Evolutionary conservation across 2,329 filamentous ascomycete species (phyloP), one percentile per base, ranked within the genome.

Genomic region (Sclerotinia spermophila): DNA sequence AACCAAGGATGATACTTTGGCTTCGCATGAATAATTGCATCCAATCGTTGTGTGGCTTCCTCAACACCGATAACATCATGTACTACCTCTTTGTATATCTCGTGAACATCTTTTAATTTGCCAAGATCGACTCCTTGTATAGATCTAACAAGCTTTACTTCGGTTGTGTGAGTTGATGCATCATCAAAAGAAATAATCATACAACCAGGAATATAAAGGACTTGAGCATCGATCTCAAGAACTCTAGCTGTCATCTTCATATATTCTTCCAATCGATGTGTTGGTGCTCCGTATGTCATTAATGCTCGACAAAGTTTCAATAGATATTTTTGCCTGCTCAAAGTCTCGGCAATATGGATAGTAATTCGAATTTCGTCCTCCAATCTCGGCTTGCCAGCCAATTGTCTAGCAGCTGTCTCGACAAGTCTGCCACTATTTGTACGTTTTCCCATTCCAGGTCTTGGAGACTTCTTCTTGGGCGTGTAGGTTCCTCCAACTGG

Each of bases 161-260:
- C 91, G n/a, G 90, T 90, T 0, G 92, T 94, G 77, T 94, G 91
- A 0, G 91, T 92, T 0, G 83, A 82, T 7, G 82, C 81, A 80
- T 95, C 92, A 77, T 92, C 94, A 77, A 97, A 97, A 6, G 93
- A 95, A 78, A 97, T 91, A 70, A 97, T 92, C 94, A 97, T 97
- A 78, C 92, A 96, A 0, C 92, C 92, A 0, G 94, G 94, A 42
- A 97, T 88, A 79, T 97, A 97, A 33, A 97, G 82, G 76, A 96
- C 97, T 77, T 97, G 93, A 8, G 91, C 91, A 74, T 97, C 92
- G 24, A 97, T 94, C 80, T 94, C 92, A 51, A 97, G 86, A 2
- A 96, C 92, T n/a, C 92, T 87, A 1, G 94, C 90, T 13, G 92
- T 94, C 92, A 95, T 96, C 73, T 87, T 90, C 87, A 97, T 90